Conservation (phyloP, 2,329 filamentous ascomycete species). For the Apiospora malaysiana region DNA sequence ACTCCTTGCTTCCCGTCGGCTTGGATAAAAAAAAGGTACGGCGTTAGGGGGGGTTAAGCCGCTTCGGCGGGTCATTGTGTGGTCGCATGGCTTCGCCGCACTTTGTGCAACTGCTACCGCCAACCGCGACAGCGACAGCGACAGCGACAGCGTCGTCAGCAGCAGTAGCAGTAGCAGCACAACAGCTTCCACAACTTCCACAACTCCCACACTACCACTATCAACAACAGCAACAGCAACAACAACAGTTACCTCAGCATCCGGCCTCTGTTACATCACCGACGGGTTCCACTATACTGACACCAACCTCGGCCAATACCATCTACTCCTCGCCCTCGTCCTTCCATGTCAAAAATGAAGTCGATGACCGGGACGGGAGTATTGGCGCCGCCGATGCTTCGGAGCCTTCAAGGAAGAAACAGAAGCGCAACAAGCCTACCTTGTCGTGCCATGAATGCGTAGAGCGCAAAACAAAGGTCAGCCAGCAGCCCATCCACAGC, state of each 20-base stretch:
- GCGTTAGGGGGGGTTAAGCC: not conserved
- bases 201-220: not conserved
- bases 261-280: not conserved
- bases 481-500: not conserved
- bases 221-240: not conserved
- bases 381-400: slow-evolving; percentile 28
- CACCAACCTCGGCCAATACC: slow-evolving; percentile 22
- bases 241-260: not conserved
- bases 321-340: slow-evolving; percentile 22
- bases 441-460: slow-evolving; percentile 81
- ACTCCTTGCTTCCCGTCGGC: not conserved
- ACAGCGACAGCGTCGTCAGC: not conserved
- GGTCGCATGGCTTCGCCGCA: slow-evolving; percentile 19
- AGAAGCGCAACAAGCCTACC: slow-evolving; percentile 85
- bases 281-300: slow-evolving; percentile 10
- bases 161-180: not conserved
- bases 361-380: slow-evolving; percentile 25
- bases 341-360: slow-evolving; percentile 22
- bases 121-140: not conserved
- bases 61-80: not conserved
- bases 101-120: slow-evolving; percentile 15
- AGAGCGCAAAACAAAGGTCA: slow-evolving; percentile 79
- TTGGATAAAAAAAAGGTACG: not conserved
- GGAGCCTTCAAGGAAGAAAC: slow-evolving; percentile 68
- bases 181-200: not conserved